Conservation (phyloP, 495 filamentous ascomycete genomes). For the Chaetomium tenue region DNA sequence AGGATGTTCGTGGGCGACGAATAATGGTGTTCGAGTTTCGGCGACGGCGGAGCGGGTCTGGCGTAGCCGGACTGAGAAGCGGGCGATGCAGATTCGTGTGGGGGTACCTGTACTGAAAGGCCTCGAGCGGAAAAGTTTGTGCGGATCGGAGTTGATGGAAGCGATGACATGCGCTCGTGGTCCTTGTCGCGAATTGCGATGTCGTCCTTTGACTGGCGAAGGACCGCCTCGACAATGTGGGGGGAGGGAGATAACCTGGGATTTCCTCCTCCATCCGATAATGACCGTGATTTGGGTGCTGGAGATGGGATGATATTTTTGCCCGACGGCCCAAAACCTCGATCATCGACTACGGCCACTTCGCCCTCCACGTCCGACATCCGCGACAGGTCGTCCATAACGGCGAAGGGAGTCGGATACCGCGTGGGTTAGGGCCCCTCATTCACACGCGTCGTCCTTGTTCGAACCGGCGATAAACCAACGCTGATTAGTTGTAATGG, state of each 20-base stretch:
- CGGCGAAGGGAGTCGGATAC: conserved; percentile 1
- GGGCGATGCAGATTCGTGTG: conserved; percentile 23
- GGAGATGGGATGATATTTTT: conserved; percentile 17
- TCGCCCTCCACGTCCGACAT: conserved; percentile 33
- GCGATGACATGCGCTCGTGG: conserved; percentile 22
- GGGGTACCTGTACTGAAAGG: conserved; percentile 72
- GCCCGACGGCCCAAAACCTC: neutral
- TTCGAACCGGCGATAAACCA: neutral
- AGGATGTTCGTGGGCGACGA: conserved; percentile 74
- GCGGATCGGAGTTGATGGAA: conserved; percentile 54
- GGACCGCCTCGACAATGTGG: conserved; percentile 56
- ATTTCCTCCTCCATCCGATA: conserved; percentile 52
- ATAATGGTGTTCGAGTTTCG: conserved; percentile 77
- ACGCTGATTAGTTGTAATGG: neutral
- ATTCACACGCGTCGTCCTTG: neutral
- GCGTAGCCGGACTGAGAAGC: conserved; percentile 53
- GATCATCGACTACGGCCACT: conserved; percentile 24
- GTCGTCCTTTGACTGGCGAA: conserved; percentile 76
- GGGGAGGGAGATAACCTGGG: conserved; percentile 64
- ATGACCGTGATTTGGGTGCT: conserved; percentile 44
- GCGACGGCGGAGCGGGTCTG: conserved; percentile 72
- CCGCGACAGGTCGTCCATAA: conserved; percentile 27
- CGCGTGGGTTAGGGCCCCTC: neutral
- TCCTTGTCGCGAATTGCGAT: conserved; percentile 51
- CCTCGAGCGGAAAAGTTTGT: conserved; percentile 58